Conservation (phyloP, 1,284 basidiomycete species). For the Exobasidium rhododendri region DNA sequence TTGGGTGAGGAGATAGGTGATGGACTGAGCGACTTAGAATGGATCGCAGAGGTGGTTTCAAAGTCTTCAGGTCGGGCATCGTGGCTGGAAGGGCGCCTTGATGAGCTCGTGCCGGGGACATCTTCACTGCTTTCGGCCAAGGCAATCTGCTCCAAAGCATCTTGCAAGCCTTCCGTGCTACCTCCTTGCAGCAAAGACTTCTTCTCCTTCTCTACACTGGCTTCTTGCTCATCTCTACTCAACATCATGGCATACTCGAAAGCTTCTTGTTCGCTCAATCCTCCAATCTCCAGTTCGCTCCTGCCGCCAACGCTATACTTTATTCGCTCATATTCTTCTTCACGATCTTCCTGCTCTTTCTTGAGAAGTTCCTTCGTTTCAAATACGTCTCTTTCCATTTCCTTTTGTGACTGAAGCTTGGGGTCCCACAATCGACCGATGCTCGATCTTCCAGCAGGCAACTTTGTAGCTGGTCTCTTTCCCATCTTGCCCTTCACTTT, state of each 20-base stretch:
- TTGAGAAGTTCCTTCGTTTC: slow-evolving; percentile 55
- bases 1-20: slow-evolving; percentile 30
- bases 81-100: neutral
- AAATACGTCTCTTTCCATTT: slow-evolving; percentile 44
- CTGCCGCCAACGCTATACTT: slow-evolving; percentile 58
- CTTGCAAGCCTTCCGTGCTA: slow-evolving; percentile 19
- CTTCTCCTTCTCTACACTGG: slow-evolving; percentile 18
- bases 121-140: slow-evolving; percentile 24
- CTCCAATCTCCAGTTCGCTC: slow-evolving; percentile 61
- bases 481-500: neutral
- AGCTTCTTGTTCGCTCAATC: slow-evolving; percentile 72
- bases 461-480: neutral
- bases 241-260: slow-evolving; percentile 80
- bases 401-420: slow-evolving; percentile 35
- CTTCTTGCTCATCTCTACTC: slow-evolving; percentile 70
- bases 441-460: neutral
- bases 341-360: slow-evolving; percentile 65
- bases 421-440: slow-evolving; percentile 6
- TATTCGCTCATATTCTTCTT: slow-evolving; percentile 61
- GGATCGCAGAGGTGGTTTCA: neutral
- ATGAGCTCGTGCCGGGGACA: neutral
- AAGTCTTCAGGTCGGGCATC: slow-evolving; percentile 8
- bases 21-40: slow-evolving; percentile 22
- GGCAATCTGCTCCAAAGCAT: slow-evolving; percentile 40
- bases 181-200: slow-evolving; percentile 8